phyloP scores from a whole-genome alignment of 768 basidiomycete genomes.

The Psilocybe subaeruginosa region DNA sequence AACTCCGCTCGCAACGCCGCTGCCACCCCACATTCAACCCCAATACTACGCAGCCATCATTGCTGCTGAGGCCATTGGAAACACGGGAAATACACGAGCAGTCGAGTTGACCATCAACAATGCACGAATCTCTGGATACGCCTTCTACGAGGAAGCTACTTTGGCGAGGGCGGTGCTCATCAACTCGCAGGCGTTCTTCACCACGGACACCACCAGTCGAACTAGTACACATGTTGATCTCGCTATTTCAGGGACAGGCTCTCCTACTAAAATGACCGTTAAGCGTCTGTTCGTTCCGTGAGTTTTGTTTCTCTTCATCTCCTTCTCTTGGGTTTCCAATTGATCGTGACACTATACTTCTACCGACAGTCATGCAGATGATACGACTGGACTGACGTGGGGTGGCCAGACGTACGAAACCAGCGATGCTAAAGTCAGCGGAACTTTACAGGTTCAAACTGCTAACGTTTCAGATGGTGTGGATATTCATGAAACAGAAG shows the following conservation, averaged over 20 bases:
- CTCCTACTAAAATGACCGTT: conserved; percentile 38
- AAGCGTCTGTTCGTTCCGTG: conserved; percentile 55
- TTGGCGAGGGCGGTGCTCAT: conserved; percentile 59
- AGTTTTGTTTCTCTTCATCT: background rate
- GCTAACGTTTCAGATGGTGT: conserved; percentile 37
- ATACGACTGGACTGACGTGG: conserved; percentile 54
- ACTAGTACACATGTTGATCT: conserved; percentile 46
- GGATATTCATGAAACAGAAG: conserved; percentile 52
- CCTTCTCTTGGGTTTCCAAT: background rate
- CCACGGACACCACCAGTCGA: conserved; percentile 36
- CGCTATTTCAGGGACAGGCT: conserved; percentile 29
- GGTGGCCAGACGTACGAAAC: conserved; percentile 65
- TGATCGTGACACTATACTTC: background rate
- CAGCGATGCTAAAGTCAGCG: conserved; percentile 40
- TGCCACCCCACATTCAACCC: conserved; percentile 64
- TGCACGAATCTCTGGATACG: conserved; percentile 59
- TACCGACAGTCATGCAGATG: conserved; percentile 46
- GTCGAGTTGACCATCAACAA: conserved; percentile 54
- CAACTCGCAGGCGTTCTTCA: conserved; percentile 57
- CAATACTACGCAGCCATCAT: conserved; percentile 69
- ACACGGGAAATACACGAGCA: conserved; percentile 39
- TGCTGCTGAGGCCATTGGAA: conserved; percentile 58
- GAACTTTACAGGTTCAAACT: conserved; percentile 32
- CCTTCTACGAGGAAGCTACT: conserved; percentile 50
- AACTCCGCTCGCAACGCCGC: conserved; percentile 47